A percentile compares a stretch with the other conserved stretches of the same genome.
These are phyloP conservation scores for Jacaranda copaia DNA, from an alignment of 257 asterid genomes.

Conservation along the genomic window DNA sequence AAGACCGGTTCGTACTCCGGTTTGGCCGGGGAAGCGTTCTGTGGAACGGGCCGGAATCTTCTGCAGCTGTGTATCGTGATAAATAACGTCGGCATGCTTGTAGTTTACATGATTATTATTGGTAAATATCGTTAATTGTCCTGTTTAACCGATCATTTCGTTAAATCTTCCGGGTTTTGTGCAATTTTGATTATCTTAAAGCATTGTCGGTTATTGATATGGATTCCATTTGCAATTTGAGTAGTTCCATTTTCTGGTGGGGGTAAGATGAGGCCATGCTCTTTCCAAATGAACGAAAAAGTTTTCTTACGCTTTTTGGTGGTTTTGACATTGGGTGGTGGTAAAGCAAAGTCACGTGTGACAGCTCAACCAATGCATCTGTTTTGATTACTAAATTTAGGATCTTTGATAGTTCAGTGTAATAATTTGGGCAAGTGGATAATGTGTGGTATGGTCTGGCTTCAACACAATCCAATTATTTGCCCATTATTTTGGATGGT, in stretches of 20 bases:
- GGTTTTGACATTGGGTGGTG: conserved; percentile 31
- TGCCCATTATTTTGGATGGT: background rate
- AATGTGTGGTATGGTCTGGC: conserved; percentile 19
- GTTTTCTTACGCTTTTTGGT: conserved; percentile 3
- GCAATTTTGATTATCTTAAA: background rate
- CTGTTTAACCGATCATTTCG: background rate
- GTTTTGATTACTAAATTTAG: conserved; percentile 29
- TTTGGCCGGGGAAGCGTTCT: conserved; percentile 71
- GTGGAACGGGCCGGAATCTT: conserved; percentile 64
- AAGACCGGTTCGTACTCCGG: conserved; percentile 75
- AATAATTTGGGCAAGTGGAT: conserved; percentile 23
- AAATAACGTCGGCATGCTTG: conserved; percentile 77
- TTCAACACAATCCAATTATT: background rate
- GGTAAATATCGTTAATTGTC: conserved; percentile 47
- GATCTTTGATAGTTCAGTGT: conserved; percentile 11
- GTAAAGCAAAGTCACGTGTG: conserved; percentile 36
- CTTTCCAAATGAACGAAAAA: background rate
- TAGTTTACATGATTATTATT: conserved; percentile 86
- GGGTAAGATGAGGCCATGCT: conserved; percentile 11
- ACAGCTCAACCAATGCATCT: conserved; percentile 38
- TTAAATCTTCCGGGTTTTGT: background rate
- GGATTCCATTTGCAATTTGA: conserved; percentile 19
- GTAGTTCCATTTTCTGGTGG: background rate
- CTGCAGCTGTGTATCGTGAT: conserved; percentile 75
- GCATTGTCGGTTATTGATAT: conserved; percentile 7